Percentiles rank a stretch among this genome's conserved stretches.
Conservation (phyloP, 2,329 filamentous ascomycete species). For the Davidsoniella neocaledoniae region DNA sequence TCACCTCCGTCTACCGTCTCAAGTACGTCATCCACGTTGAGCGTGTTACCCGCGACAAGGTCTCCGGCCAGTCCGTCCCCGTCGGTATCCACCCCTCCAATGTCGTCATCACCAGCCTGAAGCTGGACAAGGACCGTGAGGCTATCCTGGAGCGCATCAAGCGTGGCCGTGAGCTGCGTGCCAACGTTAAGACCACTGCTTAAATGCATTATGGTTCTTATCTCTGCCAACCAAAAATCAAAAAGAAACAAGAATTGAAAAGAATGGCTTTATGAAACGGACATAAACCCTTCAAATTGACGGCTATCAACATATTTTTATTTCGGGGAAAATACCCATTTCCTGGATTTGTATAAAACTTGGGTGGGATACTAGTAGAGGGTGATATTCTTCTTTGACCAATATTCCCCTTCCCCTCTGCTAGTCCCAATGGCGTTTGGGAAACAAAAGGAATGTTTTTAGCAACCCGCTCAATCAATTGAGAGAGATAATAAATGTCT, state of each 20-base stretch:
- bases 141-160: constrained; percentile 74
- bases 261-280: constrained; percentile 8
- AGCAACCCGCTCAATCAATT: constrained; percentile 14
- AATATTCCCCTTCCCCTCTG: background rate
- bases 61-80: constrained; percentile 86
- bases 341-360: background rate
- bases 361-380: constrained; percentile 4
- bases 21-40: constrained; percentile 97
- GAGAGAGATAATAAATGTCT: constrained; percentile 32
- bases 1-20: constrained; percentile 93
- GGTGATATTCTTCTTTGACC: constrained; percentile 6
- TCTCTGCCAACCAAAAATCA: constrained; percentile 3
- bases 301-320: constrained; percentile 6
- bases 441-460: constrained; percentile 9
- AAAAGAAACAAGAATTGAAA: constrained; percentile 9
- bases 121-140: constrained; percentile 93
- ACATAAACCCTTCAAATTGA: constrained; percentile 3
- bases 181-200: constrained; percentile 49
- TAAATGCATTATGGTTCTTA: constrained; percentile 4
- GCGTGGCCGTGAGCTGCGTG: constrained; percentile 57
- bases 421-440: constrained; percentile 15
- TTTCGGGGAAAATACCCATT: background rate
- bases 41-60: constrained; percentile 93
- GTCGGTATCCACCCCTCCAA: constrained; percentile 92
- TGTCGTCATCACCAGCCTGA: constrained; percentile 96